phyloP scores from a whole-genome alignment of 2,329 filamentous ascomycete species.

The Tetracladium maxilliforme region DNA sequence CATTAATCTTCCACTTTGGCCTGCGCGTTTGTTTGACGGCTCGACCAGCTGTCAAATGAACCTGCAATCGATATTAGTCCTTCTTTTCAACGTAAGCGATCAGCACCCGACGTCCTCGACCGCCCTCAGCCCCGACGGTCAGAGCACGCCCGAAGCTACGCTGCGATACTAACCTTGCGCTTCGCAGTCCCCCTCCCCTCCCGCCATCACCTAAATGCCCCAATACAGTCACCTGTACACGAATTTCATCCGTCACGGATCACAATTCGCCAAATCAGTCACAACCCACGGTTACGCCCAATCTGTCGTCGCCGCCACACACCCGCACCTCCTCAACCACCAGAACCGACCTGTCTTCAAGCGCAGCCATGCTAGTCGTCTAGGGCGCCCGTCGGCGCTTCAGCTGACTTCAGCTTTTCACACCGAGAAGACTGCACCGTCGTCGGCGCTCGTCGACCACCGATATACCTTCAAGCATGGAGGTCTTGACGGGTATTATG shows the following conservation, averaged over 20 bases:
- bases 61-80: slow-evolving; percentile 65
- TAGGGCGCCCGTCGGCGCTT: slow-evolving; percentile 36
- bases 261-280: slow-evolving; percentile 91
- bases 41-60: slow-evolving; percentile 88
- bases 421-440: too few relatives aligned
- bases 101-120: slow-evolving; percentile 7
- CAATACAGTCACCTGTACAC: slow-evolving; percentile 55
- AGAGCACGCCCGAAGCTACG: slow-evolving; percentile 6
- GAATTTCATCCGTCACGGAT: slow-evolving; percentile 91
- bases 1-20: slow-evolving; percentile 16
- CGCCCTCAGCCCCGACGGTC: slow-evolving; percentile 4
- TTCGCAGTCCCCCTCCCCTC: slow-evolving; percentile 40
- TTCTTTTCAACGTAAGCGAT: slow-evolving; percentile 10
- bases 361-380: slow-evolving; percentile 38
- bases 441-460: too few relatives aligned
- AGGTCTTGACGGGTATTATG: slow-evolving; percentile 80
- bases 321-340: slow-evolving; percentile 60
- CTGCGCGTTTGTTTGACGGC: slow-evolving; percentile 90
- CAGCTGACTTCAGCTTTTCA: too few relatives aligned
- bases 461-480: slow-evolving; percentile 36
- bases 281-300: slow-evolving; percentile 98
- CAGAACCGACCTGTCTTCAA: slow-evolving; percentile 52
- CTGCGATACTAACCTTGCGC: slow-evolving; percentile 17
- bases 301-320: slow-evolving; percentile 88
- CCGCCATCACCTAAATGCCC: slow-evolving; percentile 75